phyloP scores from a whole-genome alignment of 108 stramenopile genomes.

The Craspedostauros australis region DNA sequence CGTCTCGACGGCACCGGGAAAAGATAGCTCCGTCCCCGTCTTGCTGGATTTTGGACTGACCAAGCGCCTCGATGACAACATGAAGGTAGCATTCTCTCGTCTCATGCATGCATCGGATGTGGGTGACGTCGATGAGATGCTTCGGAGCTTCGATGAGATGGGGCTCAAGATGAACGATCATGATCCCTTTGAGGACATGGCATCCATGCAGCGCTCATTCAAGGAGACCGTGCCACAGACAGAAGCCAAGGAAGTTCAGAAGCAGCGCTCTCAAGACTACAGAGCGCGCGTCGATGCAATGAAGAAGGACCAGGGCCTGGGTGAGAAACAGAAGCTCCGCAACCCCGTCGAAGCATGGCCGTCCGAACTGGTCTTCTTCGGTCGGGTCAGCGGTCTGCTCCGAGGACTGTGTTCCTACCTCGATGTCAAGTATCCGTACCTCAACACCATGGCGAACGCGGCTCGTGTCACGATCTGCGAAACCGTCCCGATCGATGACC shows the following conservation, averaged over 20 bases:
- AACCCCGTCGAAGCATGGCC: constrained; percentile 28
- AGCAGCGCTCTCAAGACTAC: constrained; percentile 2
- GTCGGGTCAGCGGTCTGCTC: constrained; percentile 24
- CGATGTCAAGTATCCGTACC: constrained; percentile 13
- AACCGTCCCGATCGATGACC: constrained; percentile 10
- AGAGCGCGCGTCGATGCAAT: constrained; percentile 1
- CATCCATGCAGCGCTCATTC: constrained; percentile 19
- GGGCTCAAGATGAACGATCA: constrained; percentile 17
- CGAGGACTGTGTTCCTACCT: constrained; percentile 20
- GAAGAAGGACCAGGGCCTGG: neutral
- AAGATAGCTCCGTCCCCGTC: constrained; percentile 20
- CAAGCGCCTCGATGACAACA: constrained; percentile 16
- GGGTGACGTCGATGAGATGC: constrained; percentile 14
- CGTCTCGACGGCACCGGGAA: constrained; percentile 17
- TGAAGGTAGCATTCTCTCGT: constrained; percentile 18
- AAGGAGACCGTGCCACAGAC: constrained; percentile 6
- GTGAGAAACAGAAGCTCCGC: constrained; percentile 6
- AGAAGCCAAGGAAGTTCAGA: neutral
- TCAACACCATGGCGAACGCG: constrained; percentile 20
- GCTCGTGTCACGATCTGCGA: constrained; percentile 11
- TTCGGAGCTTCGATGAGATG: constrained; percentile 26
- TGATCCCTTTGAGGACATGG: constrained; percentile 22
- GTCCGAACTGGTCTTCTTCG: constrained; percentile 33
- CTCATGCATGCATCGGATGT: constrained; percentile 19
- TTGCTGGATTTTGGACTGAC: constrained; percentile 54